Evolutionary conservation across 2,329 filamentous ascomycete genomes (phyloP).

Genomic region (Stenocarpella maydis): DNA sequence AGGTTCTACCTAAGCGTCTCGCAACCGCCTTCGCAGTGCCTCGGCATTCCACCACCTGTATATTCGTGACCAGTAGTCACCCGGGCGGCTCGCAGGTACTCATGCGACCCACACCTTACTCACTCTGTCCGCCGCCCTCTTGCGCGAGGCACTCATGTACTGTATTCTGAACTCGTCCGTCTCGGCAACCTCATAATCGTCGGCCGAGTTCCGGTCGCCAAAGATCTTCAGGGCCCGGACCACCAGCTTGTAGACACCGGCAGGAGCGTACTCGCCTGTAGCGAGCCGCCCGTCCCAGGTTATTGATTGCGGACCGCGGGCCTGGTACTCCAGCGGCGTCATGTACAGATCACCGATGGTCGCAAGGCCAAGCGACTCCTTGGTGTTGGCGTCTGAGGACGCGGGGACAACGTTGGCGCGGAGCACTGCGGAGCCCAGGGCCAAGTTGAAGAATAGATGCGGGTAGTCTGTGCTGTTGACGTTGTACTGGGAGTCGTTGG

Average conservation of each 20-base stretch:
- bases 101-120: not conserved
- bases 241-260: conserved; percentile 58
- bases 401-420: conserved; percentile 55
- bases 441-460: conserved; percentile 50
- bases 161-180: conserved; percentile 54
- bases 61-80: too few relatives aligned
- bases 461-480: conserved; percentile 46
- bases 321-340: conserved; percentile 49
- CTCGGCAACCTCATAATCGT: conserved; percentile 57
- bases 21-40: not conserved
- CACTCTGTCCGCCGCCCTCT: not conserved
- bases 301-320: conserved; percentile 42
- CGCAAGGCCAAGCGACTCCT: conserved; percentile 47
- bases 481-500: conserved; percentile 41
- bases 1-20: not conserved
- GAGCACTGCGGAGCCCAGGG: conserved; percentile 55
- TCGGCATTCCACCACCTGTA: too few relatives aligned
- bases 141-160: conserved; percentile 44
- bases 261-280: conserved; percentile 56
- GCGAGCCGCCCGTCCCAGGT: conserved; percentile 57
- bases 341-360: conserved; percentile 53
- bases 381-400: conserved; percentile 40
- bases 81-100: not conserved
- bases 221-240: conserved; percentile 60
- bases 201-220: conserved; percentile 52